phyloP scores from a whole-genome alignment of 2,329 filamentous ascomycete genomes.

The Cladorrhinum sp. region DNA sequence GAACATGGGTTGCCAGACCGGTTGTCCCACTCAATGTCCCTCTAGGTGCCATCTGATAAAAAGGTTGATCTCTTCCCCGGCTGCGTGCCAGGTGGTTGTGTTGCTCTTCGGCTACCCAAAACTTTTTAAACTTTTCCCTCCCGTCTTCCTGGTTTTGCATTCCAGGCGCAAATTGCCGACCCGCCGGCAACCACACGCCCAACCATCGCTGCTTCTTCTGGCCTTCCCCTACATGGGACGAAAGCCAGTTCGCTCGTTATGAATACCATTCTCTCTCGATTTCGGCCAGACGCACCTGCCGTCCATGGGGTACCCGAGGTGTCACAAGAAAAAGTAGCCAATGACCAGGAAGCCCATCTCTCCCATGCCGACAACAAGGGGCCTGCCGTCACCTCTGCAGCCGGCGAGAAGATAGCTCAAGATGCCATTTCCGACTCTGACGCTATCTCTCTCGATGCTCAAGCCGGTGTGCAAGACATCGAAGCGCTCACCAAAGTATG shows the following conservation, averaged over 20 bases:
- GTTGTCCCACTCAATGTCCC: background rate
- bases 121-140: background rate
- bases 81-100: background rate
- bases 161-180: no score
- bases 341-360: conserved; percentile 25
- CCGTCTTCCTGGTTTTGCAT: no score
- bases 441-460: conserved; percentile 31
- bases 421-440: conserved; percentile 32
- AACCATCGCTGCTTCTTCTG: background rate
- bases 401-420: background rate
- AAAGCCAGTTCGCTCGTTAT: conserved; percentile 22
- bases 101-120: background rate
- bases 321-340: conserved; percentile 25
- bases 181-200: no score
- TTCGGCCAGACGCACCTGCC: conserved; percentile 29
- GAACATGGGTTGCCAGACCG: background rate
- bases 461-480: conserved; percentile 47
- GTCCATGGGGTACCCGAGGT: conserved; percentile 24
- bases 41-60: background rate
- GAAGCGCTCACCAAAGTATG: conserved; percentile 47
- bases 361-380: conserved; percentile 13
- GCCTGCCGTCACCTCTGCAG: background rate
- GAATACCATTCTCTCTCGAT: conserved; percentile 20
- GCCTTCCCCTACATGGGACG: background rate
- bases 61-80: background rate